Conservation (phyloP, 2,329 filamentous ascomycete species). For the Ophiocordyceps sinensis region DNA sequence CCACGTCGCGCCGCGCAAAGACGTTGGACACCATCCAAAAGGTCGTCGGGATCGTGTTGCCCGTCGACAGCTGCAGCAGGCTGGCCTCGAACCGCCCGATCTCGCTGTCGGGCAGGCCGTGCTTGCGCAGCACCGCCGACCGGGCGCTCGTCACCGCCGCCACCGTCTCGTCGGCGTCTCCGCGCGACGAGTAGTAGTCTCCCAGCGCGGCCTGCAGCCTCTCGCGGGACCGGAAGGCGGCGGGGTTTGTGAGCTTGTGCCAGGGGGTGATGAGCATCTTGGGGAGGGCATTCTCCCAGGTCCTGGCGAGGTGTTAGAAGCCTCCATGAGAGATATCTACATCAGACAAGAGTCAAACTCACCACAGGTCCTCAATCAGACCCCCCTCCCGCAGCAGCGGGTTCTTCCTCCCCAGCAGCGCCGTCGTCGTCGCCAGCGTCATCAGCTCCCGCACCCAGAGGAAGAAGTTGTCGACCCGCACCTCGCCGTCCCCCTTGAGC, state of each 20-base stretch:
- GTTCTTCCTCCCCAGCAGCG: constrained; percentile 28
- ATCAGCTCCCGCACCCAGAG: constrained; percentile 22
- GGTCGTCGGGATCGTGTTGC: constrained; percentile 21
- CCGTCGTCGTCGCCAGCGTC: constrained; percentile 20
- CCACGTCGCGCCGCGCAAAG: constrained; percentile 11
- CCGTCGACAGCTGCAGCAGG: constrained; percentile 15
- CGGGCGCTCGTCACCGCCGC: constrained; percentile 15
- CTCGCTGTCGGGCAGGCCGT: constrained; percentile 13
- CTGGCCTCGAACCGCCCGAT: constrained; percentile 15
- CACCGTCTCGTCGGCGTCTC: constrained; percentile 12
- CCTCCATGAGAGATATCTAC: too few relatives aligned
- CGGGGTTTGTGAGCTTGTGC: constrained; percentile 10
- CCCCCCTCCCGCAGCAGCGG: constrained; percentile 14
- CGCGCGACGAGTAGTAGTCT: constrained; percentile 13
- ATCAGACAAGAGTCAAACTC: too few relatives aligned
- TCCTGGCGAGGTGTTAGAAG: background rate
- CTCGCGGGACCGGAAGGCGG: constrained; percentile 9
- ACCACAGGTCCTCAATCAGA: constrained; percentile 25
- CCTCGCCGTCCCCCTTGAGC: constrained; percentile 2
- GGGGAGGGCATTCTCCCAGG: constrained; percentile 13
- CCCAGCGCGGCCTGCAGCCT: constrained; percentile 11
- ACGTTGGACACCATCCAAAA: constrained; percentile 22
- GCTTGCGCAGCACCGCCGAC: constrained; percentile 11
- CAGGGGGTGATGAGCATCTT: constrained; percentile 14
- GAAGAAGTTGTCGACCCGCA: constrained; percentile 7